Evolutionary conservation across 331 rosid genomes (phyloP), one percentile per base, ranked within the genome.

Genomic region (Quercus phellos): DNA sequence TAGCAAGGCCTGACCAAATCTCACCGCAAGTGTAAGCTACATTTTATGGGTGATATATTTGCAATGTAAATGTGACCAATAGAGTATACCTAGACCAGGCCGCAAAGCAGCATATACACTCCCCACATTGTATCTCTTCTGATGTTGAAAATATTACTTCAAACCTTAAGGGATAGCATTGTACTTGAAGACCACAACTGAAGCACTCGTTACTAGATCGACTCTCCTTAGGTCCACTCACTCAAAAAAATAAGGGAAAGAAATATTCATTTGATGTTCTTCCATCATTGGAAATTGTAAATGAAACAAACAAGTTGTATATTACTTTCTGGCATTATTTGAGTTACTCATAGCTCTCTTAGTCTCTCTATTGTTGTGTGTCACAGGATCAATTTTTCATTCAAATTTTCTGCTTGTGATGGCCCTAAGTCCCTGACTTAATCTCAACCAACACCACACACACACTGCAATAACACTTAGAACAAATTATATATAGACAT

Each of bases 1-100:
- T 68, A 18, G 84, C 72, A 60, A 55, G 76, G 54, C 14, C 76
- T 46, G 72, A 68, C 51, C 27, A 58, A 74, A n/a, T 74, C 35
- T 34, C 43, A 59, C 75, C 8, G 51, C 68, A 61, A 19, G 32
- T 24, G 68, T 38, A 60, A 32, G 51, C 30, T 16, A 34, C 19
- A 8, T 35, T 3, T 22, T 24, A 32, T 1, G 11, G 58, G 38
- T 26, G 63, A 42, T 38, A 13, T 6, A 61, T 68, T 51, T 55
- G 55, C 12, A 32, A 32, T 3, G 14, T 32, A 24, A 16, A 32
- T 7, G 24, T 29, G 11, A 18, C 13, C 8, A 32, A 32, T 29
- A 34, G 46, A 64, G 70, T 32, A 64, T 8, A 8, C 46, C 46
- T 38, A 38, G 46, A 8, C 46, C 11, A 38, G 8, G 34, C 51